Percentiles rank a stretch among this genome's conserved stretches.
These are phyloP conservation scores for Populus hybrid DNA, from an alignment of 441 rosid genomes.

Conservation along the genomic window DNA sequence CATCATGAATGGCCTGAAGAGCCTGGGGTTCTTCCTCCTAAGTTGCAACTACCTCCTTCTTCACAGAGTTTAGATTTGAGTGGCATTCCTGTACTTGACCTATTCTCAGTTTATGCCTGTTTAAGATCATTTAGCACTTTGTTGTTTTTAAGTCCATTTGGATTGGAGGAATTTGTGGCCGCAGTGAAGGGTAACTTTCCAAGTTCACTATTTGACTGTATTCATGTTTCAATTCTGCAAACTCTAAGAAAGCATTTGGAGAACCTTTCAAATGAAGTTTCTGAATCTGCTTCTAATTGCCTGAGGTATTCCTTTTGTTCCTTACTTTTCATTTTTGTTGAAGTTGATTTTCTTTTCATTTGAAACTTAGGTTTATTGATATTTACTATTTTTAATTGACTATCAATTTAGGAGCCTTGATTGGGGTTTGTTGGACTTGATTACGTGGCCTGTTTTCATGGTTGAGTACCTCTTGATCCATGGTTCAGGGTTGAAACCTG, in stretches of 20 bases:
- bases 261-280: constrained; percentile 61
- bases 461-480: constrained; percentile 79
- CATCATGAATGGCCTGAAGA: constrained; percentile 32
- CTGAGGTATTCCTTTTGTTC: constrained; percentile 48
- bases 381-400: constrained; percentile 22
- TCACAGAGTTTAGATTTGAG: constrained; percentile 71
- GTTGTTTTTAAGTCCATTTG: constrained; percentile 44
- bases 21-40: constrained; percentile 38
- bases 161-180: constrained; percentile 85
- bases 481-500: constrained; percentile 55
- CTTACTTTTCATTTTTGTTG: background rate
- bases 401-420: constrained; percentile 69
- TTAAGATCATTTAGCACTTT: constrained; percentile 68
- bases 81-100: constrained; percentile 57
- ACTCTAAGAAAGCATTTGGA: constrained; percentile 66
- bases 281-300: constrained; percentile 74
- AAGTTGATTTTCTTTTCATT: background rate
- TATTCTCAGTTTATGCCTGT: constrained; percentile 82
- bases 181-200: constrained; percentile 56
- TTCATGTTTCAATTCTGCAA: constrained; percentile 81
- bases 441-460: constrained; percentile 93
- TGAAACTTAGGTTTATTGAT: background rate
- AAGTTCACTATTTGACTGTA: constrained; percentile 64
- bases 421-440: constrained; percentile 85
- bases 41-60: constrained; percentile 66